Evolutionary conservation across 768 basidiomycete genomes (phyloP), one percentile per base, ranked within the genome.

Genomic region (Termitomyces sp.): DNA sequence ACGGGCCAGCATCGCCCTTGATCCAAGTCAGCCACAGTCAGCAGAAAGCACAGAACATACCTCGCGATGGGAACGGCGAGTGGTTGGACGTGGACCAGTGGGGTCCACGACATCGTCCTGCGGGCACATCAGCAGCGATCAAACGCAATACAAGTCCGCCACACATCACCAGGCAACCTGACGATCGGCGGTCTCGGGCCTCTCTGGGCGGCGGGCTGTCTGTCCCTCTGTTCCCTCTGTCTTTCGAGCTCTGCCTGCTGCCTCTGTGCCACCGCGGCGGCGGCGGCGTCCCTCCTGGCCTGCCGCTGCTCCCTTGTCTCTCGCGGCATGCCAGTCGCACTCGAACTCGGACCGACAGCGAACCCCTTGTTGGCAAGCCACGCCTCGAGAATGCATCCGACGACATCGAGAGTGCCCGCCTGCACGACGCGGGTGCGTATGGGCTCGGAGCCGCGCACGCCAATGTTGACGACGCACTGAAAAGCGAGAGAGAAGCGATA

Each of bases 401-500:
- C 95, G 5, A 97, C 91, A 63, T 95, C 92, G 30, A 98, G 78
- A 0, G 93, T 93, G 18, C 96, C 95, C 0, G 95, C 94, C 72
- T 97, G 93, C 5, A 98, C 96, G 18, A 98, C 95, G 10, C 95
- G 82, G 63, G 88, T 88, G 47, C 96, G 78, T 67, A 98, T 95
- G 20, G 86, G 85, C 72, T 98, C 95, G 58, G 85, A 89, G n/a
- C 96, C 96, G 33, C 96, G 79, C 0, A 98, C 95, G 40, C 96
- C 96, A 67, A 98, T 93, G 72, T 99, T 98, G 62, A 95, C 95
- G 48, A 98, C 87, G 67, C 93, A 97, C 69, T 98, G 95, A 69
- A 99, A 95, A 1, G 96, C 96, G 59, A 98, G 84, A 0, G 89
- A 88, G 69, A 97, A 96, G 9, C 92, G 85, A 67, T 91, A 91